Evolutionary conservation across 805 yeast species (phyloP), one percentile per base, ranked within the genome.

Genomic region (Starmerella cellae): DNA sequence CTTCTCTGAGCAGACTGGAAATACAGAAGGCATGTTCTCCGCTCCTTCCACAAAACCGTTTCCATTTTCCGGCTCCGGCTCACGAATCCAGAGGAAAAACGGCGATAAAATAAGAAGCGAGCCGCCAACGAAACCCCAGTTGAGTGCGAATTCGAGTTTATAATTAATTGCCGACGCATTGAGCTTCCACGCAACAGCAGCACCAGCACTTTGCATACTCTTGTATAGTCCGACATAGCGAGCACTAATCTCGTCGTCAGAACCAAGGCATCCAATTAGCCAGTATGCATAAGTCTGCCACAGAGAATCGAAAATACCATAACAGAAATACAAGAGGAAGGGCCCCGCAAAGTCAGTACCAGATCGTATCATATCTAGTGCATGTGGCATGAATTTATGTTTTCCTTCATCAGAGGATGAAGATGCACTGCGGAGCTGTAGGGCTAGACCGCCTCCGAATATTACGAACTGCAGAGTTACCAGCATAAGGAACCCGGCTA

Each of bases 161-260:
- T 65, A 75, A 20, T 54, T 45, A 16, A 46, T 38, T 11, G 53
- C 57, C 28, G 62, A 45, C 24, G 73, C 68, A 53, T 74, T 79
- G 47, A 73, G 58, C 51, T 75, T 61, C 79, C 79, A 76, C 13
- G 68, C 69, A 37, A 75, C 63, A 20, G 75, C 80, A 13, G 75
- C 74, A 55, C 77, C 78, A 9, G 79, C 79, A 32, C 75, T 68
- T 60, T 75, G 81, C 45, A 76, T 58, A 44, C 77, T 74, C 62
- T 76, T 76, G 63, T 74, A 75, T 57, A 71, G 71, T 32, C 79
- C 79, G 17, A 77, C 75, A 21, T 47, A 47, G 26, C 52, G 72
- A 71, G 45, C 74, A 57, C 21, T 77, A 74, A 31, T 66, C 62
- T 56, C 69, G 71, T 60, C 73, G 67, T 45, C 45, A 16, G 38